Base-by-base conservation (phyloP, 2,329 filamentous ascomycete genomes). In the Blastomyces silverae region DNA sequence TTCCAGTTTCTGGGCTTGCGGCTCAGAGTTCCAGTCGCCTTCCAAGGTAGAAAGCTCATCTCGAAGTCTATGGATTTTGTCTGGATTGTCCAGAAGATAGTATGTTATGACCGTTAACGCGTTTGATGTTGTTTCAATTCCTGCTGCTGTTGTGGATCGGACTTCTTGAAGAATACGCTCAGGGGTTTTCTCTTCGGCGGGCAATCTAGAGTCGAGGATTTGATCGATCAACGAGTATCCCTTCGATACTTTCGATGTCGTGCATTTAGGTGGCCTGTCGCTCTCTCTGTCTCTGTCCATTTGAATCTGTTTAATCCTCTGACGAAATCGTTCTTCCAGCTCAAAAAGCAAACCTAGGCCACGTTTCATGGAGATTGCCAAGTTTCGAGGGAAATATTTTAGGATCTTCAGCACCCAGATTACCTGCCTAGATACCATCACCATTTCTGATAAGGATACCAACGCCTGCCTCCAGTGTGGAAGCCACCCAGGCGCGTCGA, bases 111-210 rank as follows among this genome's bases (percentile, higher is more conserved):
- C 44, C 6, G 70, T 68, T 63, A 76, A 64, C 13, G 70, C 64
- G 22, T 72, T 68, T 0, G 71, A 70, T 1, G 74, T 76, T 1
- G 75, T 77, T 62, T 77, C 75, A 0, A 71, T 76, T 0, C 75
- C 76, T 10, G 74, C 75, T 8, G 65, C 69, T 20, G 76, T 65
- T 2, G 77, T 63, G 39, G 72, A 59, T 7, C 71, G 67, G 5
- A 70, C 69, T 59, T 78, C 76, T 62, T 76, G 73, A 31, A 72
- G 66, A 17, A 78, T 62, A 0, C 75, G 71, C 63, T 70, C 68
- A 13, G 70, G 61, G 0, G 69, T 74, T 60, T 77, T 78, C 62
- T 82, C 79, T 8, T 77, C 67, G 0, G 67, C 70, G 11, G 71
- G 76, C 22, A 81, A 61, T 1, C 70, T 65, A 4, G 74, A 74